These are phyloP conservation scores for Drechslerella coelobrocha DNA, from an alignment of 2,329 filamentous ascomycete species.

Conservation along the genomic window DNA sequence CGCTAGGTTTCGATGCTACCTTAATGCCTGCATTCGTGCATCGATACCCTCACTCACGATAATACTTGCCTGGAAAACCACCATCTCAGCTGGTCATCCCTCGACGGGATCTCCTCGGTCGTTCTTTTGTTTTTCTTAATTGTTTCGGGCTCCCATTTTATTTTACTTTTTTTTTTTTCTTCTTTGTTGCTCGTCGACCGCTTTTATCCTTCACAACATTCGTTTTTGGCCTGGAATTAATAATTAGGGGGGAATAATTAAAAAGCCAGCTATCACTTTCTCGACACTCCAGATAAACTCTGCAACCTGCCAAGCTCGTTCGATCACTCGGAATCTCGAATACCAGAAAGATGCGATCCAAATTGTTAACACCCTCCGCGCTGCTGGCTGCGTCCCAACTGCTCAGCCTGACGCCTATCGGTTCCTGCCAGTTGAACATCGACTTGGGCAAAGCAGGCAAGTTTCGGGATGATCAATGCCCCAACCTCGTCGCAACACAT, in stretches of 20 bases:
- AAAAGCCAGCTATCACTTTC: not conserved
- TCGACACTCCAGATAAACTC: no score
- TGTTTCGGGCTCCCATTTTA: no score
- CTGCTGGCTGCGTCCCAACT: conserved; percentile 26
- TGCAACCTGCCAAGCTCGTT: no score
- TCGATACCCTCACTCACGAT: not conserved
- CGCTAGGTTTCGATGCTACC: conserved; percentile 1
- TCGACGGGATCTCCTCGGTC: conserved; percentile 24
- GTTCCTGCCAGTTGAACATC: conserved; percentile 17
- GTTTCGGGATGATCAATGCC: conserved; percentile 23
- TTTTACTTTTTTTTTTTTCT: not conserved
- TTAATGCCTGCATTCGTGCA: not conserved
- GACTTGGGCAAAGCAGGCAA: conserved; percentile 32
- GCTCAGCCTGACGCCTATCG: conserved; percentile 23
- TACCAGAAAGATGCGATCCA: conserved; percentile 28
- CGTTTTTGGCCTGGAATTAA: not conserved
- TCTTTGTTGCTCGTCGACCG: not conserved
- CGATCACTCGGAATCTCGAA: no score
- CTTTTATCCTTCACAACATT: not conserved
- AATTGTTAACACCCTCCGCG: conserved; percentile 15
- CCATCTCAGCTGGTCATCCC: conserved; percentile 17
- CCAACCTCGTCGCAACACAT: conserved; percentile 35
- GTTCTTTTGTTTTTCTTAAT: conserved; percentile 18
- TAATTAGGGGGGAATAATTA: not conserved
- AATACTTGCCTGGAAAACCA: not conserved